These are phyloP conservation scores for Xanthoconium separans DNA, from an alignment of 1,284 basidiomycete genomes.

Conservation along the genomic window DNA sequence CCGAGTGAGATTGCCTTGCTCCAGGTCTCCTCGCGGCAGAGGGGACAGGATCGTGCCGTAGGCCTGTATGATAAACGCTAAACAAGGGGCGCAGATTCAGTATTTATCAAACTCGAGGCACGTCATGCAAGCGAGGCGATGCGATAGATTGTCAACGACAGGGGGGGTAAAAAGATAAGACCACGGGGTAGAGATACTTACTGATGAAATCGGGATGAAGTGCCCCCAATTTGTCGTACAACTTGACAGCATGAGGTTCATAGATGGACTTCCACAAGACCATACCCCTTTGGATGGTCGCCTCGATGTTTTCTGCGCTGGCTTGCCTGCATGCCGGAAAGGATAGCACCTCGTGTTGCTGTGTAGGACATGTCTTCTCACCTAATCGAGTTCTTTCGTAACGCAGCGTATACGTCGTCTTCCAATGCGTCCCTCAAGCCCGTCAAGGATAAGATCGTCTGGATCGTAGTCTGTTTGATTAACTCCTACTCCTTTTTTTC, in stretches of 20 bases:
- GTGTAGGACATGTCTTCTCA: constrained; percentile 37
- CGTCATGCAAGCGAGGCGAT: constrained; percentile 33
- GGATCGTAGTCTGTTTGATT: constrained; percentile 16
- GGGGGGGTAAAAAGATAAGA: constrained; percentile 29
- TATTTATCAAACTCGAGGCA: constrained; percentile 36
- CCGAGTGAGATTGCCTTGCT: constrained; percentile 84
- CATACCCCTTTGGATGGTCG: constrained; percentile 64
- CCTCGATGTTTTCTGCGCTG: constrained; percentile 62
- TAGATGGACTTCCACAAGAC: constrained; percentile 92
- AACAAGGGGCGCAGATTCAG: constrained; percentile 29
- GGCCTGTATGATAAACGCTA: constrained; percentile 91
- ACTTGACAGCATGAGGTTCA: constrained; percentile 84
- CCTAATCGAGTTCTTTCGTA: constrained; percentile 70
- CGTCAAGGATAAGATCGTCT: constrained; percentile 84
- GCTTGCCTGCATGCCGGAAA: constrained; percentile 48
- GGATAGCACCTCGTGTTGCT: constrained; percentile 25
- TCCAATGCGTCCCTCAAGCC: constrained; percentile 75
- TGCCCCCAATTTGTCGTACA: constrained; percentile 82
- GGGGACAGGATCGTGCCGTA: constrained; percentile 89
- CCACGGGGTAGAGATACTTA: constrained; percentile 48
- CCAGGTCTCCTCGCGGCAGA: constrained; percentile 58
- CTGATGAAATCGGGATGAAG: constrained; percentile 87
- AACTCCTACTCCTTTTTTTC: constrained; percentile 8
- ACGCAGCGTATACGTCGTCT: constrained; percentile 70
- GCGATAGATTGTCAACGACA: constrained; percentile 29